Conservation (phyloP, 2,329 filamentous ascomycete genomes). For the Colletotrichum theobromicola region DNA sequence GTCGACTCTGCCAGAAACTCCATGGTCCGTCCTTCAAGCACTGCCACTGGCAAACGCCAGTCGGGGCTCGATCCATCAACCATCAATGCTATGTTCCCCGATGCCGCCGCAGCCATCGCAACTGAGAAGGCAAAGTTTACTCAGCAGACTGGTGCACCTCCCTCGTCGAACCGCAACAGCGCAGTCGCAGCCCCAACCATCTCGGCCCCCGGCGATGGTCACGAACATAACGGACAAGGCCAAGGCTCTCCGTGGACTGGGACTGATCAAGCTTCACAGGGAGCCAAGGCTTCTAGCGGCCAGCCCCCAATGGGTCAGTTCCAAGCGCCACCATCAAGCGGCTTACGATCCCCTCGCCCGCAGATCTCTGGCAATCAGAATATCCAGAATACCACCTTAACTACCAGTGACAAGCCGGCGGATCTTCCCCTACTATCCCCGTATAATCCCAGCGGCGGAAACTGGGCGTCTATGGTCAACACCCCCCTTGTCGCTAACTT, state of each 20-base stretch:
- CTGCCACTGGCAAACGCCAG: slow-evolving; percentile 83
- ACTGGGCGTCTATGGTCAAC: slow-evolving; percentile 99
- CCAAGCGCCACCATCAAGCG: slow-evolving; percentile 76
- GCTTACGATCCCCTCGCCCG: slow-evolving; percentile 80
- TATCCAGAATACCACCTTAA: slow-evolving; percentile 85
- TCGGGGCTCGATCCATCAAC: slow-evolving; percentile 92
- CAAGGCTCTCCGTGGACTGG: slow-evolving; percentile 81
- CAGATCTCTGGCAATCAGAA: slow-evolving; percentile 70
- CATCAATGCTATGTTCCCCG: slow-evolving; percentile 99
- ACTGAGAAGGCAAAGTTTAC: slow-evolving; percentile 98
- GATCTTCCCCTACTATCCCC: slow-evolving; percentile 89
- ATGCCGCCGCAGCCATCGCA: slow-evolving; percentile 96
- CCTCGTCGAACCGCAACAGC: slow-evolving; percentile 93
- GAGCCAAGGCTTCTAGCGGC: slow-evolving; percentile 77
- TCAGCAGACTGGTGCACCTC: slow-evolving; percentile 89
- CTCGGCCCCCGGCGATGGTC: slow-evolving; percentile 68
- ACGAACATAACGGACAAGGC: slow-evolving; percentile 65
- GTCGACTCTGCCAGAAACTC: slow-evolving; percentile 89
- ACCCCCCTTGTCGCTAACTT: slow-evolving; percentile 95
- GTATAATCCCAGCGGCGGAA: slow-evolving; percentile 79
- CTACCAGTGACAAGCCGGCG: slow-evolving; percentile 69
- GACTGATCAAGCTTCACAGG: slow-evolving; percentile 52
- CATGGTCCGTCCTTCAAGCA: slow-evolving; percentile 78
- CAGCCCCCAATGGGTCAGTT: slow-evolving; percentile 95
- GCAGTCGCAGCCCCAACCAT: slow-evolving; percentile 76